Base-by-base conservation (phyloP, 257 asterid species). In the Knoxia roxburghii region DNA sequence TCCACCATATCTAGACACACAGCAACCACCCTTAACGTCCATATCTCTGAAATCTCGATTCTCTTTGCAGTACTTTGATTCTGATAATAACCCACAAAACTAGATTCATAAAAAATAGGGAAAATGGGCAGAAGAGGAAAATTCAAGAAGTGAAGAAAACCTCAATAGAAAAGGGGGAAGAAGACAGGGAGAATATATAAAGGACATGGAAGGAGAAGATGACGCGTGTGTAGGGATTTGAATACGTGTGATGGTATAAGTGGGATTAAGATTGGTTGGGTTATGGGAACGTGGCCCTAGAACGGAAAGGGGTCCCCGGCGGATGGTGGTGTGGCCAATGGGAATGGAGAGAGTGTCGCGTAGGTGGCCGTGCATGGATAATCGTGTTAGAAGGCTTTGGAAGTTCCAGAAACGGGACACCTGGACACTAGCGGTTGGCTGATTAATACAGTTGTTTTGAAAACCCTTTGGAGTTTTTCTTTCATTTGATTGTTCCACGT, bases 1-100 rank as follows among this genome's bases (percentile, higher is more conserved):
- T 17, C 86, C 78, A 18, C 78, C 75, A 65, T 81, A 89, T 72
- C 91, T 79, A 26, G 88, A 89, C 30, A 85, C 80, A 74, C 95
- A 89, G 43, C 93, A 89, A 49, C 89, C 96, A 3, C 96, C 95
- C 13, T 81, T 62, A 2, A 82, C 84, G 18, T 85, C 87, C 92
- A 86, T 86, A 57, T 50, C 7, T 2, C 1, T 1, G 7, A 43
- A 37, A n/a, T n/a, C n/a, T n/a, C n/a, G n/a, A n/a, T n/a, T n/a
- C n/a, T n/a, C n/a, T n/a, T n/a, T n/a, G n/a, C n/a, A n/a, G n/a
- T n/a, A n/a, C n/a, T n/a, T n/a, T n/a, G n/a, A n/a, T n/a, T n/a
- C n/a, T n/a, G n/a, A n/a, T n/a, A n/a, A n/a, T n/a, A n/a, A n/a
- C n/a, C n/a, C n/a, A n/a, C n/a, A n/a, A n/a, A n/a, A n/a, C n/a